phyloP scores from a whole-genome alignment of 176 grass and related monocot species.

The Luzula sylvatica region DNA sequence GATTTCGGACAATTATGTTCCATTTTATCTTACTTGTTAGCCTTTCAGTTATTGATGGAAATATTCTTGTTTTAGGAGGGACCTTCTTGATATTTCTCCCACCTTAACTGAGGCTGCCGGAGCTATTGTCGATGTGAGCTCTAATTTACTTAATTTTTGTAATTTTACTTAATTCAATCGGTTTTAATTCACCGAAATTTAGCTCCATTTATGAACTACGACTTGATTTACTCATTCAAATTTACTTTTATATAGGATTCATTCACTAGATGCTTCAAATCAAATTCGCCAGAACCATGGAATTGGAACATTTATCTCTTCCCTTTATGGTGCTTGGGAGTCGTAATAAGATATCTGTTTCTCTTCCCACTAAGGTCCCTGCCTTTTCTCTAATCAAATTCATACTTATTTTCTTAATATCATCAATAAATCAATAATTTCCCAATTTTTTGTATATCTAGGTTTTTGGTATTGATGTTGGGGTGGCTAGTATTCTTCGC shows the following conservation, averaged over 20 bases:
- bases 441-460: constrained; percentile 18
- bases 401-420: background rate
- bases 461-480: constrained; percentile 46
- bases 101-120: constrained; percentile 86
- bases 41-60: background rate
- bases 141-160: background rate
- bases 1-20: background rate
- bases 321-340: constrained; percentile 92
- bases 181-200: too few species aligned
- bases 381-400: background rate
- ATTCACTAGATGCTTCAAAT: constrained; percentile 96
- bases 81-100: constrained; percentile 91
- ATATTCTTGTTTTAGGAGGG: constrained; percentile 36
- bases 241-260: constrained; percentile 59
- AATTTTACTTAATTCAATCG: too few species aligned
- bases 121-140: constrained; percentile 89
- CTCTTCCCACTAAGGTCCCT: constrained; percentile 77
- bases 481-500: constrained; percentile 90
- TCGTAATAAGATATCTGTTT: constrained; percentile 74
- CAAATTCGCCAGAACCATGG: constrained; percentile 96
- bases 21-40: background rate
- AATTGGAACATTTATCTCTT: constrained; percentile 99
- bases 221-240: background rate
- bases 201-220: background rate
- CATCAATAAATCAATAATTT: background rate